Evolutionary conservation across 805 yeast genomes (phyloP).

Genomic region (Cyberlindnera euphorbiiphila): DNA sequence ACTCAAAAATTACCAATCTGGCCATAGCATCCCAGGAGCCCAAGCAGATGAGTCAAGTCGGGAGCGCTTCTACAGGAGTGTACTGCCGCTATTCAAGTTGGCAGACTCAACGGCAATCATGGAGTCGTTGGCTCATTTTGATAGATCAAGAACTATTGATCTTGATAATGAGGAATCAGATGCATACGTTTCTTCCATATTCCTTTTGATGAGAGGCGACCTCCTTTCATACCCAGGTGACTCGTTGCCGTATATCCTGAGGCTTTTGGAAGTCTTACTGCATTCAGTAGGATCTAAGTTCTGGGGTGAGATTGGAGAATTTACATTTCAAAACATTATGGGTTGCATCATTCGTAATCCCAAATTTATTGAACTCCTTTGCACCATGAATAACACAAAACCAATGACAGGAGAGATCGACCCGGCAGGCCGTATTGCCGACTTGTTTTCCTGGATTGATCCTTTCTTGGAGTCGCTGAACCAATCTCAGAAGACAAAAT

Average conservation of each 20-base stretch:
- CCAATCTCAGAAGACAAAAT: constrained; percentile 47
- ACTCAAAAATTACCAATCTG: constrained; percentile 21
- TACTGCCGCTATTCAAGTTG: constrained; percentile 34
- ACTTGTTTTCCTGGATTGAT: constrained; percentile 54
- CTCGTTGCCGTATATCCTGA: constrained; percentile 44
- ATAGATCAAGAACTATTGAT: constrained; percentile 21
- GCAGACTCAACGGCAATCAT: constrained; percentile 35
- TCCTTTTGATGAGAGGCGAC: constrained; percentile 44
- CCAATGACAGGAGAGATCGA: constrained; percentile 30
- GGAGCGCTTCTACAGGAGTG: constrained; percentile 44
- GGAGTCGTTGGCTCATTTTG: constrained; percentile 26
- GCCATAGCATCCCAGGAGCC: constrained; percentile 38
- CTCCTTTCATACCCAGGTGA: constrained; percentile 45
- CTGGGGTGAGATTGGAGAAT: constrained; percentile 56
- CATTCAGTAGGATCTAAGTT: constrained; percentile 39
- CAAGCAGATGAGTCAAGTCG: constrained; percentile 39
- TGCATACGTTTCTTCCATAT: constrained; percentile 32
- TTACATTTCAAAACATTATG: constrained; percentile 49
- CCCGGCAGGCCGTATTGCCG: constrained; percentile 35
- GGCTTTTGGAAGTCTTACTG: constrained; percentile 45
- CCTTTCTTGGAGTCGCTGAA: constrained; percentile 41
- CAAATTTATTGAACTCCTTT: constrained; percentile 37
- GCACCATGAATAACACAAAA: constrained; percentile 25
- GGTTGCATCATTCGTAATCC: constrained; percentile 60
- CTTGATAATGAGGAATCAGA: constrained; percentile 26